phyloP scores from a whole-genome alignment of 495 filamentous ascomycete species.

The Clohesyomyces aquaticus region DNA sequence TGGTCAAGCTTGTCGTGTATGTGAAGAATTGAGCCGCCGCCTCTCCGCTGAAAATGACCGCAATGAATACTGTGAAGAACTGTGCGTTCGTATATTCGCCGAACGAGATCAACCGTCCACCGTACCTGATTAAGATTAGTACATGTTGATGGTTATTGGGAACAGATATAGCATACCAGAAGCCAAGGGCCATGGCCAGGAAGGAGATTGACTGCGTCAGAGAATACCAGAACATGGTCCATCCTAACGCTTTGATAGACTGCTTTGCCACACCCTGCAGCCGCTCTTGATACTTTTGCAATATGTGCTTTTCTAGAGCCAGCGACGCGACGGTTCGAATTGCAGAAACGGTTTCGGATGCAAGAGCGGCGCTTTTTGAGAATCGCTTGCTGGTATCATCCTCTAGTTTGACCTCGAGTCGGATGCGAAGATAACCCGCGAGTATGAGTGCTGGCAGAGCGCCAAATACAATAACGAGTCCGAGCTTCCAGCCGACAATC shows the following conservation, averaged over 20 bases:
- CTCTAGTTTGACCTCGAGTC: constrained; percentile 51
- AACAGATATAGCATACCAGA: constrained; percentile 72
- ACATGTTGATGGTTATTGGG: not conserved
- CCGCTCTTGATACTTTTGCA: constrained; percentile 25
- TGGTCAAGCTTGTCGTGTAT: constrained; percentile 84
- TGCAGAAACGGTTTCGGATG: constrained; percentile 57
- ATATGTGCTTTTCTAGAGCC: constrained; percentile 46
- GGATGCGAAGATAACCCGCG: constrained; percentile 48
- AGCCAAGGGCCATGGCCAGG: constrained; percentile 79
- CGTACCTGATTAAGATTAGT: constrained; percentile 13
- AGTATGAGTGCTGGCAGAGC: constrained; percentile 41
- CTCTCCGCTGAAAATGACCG: constrained; percentile 81
- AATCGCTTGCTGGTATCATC: constrained; percentile 40
- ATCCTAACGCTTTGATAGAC: constrained; percentile 29
- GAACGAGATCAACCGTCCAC: constrained; percentile 55
- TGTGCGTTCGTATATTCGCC: constrained; percentile 65
- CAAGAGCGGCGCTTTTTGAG: constrained; percentile 45
- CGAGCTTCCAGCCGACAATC: constrained; percentile 45
- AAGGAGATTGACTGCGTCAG: constrained; percentile 80
- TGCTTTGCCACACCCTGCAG: constrained; percentile 25
- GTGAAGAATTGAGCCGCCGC: constrained; percentile 86
- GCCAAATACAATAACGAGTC: constrained; percentile 44
- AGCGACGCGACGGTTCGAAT: constrained; percentile 61
- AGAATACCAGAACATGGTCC: constrained; percentile 69
- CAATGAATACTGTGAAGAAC: constrained; percentile 83